Percentiles rank a stretch among this genome's conserved stretches.
phyloP scores from a whole-genome alignment of 139 green algal species.

The Limnomonas spitsbergensis region DNA sequence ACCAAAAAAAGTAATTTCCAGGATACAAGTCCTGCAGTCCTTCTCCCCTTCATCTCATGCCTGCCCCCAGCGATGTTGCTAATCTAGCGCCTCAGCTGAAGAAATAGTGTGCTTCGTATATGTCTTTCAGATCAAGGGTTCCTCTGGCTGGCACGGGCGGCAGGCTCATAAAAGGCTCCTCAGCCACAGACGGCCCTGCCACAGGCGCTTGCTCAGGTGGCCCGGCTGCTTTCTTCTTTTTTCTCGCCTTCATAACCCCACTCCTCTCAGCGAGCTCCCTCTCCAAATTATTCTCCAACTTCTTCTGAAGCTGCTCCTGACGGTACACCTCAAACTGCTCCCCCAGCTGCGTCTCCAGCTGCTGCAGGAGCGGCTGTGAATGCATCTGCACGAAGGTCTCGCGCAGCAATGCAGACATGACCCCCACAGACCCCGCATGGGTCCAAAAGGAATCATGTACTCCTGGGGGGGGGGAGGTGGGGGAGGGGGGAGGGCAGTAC shows the following conservation, averaged over 20 bases:
- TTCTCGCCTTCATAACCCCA: neutral
- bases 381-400: constrained; percentile 88
- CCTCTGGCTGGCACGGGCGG: constrained; percentile 63
- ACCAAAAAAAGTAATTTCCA: too few species aligned
- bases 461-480: constrained; percentile 41
- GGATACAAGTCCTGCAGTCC: too few species aligned
- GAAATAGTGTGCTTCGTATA: constrained; percentile 81
- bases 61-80: too few species aligned
- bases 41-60: too few species aligned
- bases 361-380: constrained; percentile 73
- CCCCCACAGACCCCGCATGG: constrained; percentile 75
- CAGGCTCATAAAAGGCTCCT: constrained; percentile 52
- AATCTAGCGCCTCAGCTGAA: constrained; percentile 76
- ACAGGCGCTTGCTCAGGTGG: neutral
- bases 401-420: constrained; percentile 78
- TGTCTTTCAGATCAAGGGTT: constrained; percentile 64
- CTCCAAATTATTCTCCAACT: neutral
- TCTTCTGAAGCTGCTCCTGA: neutral
- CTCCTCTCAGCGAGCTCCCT: neutral
- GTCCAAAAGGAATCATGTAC: constrained; percentile 99
- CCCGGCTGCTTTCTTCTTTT: neutral
- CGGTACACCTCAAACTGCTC: constrained; percentile 14
- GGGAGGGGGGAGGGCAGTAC: neutral
- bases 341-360: constrained; percentile 62
- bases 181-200: neutral